phyloP scores from a whole-genome alignment of 352 stramenopile species.

The Blastocystis sp. region DNA sequence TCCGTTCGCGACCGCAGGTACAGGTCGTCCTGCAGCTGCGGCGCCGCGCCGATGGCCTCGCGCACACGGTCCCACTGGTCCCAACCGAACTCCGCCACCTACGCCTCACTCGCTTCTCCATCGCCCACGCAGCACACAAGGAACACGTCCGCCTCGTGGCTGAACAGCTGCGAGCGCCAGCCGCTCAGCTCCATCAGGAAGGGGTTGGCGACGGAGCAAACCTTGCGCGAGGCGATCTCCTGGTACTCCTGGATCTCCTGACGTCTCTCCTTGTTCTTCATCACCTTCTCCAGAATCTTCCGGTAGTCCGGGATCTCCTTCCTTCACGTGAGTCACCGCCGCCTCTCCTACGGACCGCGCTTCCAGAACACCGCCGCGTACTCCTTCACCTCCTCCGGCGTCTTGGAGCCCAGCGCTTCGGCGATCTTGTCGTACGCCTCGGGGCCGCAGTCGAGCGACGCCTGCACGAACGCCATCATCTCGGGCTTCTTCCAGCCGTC shows the following conservation, averaged over 20 bases:
- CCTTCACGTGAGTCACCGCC: slow-evolving; percentile 75
- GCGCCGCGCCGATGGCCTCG: neutral
- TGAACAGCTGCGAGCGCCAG: neutral
- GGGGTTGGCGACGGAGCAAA: neutral
- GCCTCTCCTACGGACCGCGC: slow-evolving; percentile 73
- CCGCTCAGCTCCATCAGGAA: neutral
- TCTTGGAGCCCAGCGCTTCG: slow-evolving; percentile 80
- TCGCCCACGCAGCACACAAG: slow-evolving; percentile 20
- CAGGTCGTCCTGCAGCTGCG: neutral
- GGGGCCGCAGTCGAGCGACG: slow-evolving; percentile 88
- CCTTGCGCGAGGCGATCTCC: neutral
- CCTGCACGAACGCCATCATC: slow-evolving; percentile 90
- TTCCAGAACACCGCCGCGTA: slow-evolving; percentile 83
- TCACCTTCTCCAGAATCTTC: slow-evolving; percentile 78
- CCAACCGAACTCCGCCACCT: slow-evolving; percentile 39
- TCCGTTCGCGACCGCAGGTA: slow-evolving; percentile 45
- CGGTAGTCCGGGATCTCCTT: slow-evolving; percentile 78
- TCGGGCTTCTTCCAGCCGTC: slow-evolving; percentile 85
- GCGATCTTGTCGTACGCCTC: slow-evolving; percentile 88
- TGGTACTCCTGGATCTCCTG: slow-evolving; percentile 78
- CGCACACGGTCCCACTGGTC: slow-evolving; percentile 8
- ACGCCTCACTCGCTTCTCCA: neutral
- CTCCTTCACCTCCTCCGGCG: slow-evolving; percentile 77
- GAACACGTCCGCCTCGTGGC: slow-evolving; percentile 13
- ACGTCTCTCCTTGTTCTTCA: slow-evolving; percentile 81